Base-by-base conservation (phyloP, 352 stramenopile species). In the Pythium phragmiticola region DNA sequence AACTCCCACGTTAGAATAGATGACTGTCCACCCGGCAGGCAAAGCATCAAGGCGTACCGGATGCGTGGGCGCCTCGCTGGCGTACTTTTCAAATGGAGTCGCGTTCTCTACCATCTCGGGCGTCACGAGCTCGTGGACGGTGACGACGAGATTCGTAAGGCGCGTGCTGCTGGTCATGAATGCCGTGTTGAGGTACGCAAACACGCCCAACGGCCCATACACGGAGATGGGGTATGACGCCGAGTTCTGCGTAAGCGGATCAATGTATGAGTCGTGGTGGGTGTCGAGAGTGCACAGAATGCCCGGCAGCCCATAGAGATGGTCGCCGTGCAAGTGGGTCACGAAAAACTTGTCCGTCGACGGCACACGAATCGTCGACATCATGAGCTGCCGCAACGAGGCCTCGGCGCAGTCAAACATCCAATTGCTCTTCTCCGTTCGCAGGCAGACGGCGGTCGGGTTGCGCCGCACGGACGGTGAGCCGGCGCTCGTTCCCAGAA, bases 351-450 rank as follows among this genome's bases (percentile, higher is more conserved):
- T 88, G 66, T 85, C 89, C 6, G 82, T 90, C 14, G 84, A 73
- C 17, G 85, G 77, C 59, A 90, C 83, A 4, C 82, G 78, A 19
- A 93, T 77, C 9, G 76, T 75, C 57, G 77, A 92, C 61, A 88
- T 87, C 69, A 95, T 92, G 26, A 96, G 70, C 60, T 96, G 87
- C 5, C 82, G 72, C 46, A 92, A 61, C 56, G 82, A 91, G 17
- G 84, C 87, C 51, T 96, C 88, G 0, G 82, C 88, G 42, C 87
- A 95, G 72, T 96, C 88, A 55, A 96, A 94, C 76, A 96, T 90
- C 85, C 86, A 96, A 58, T 88, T 94, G 37, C 72, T 75, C 46
- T 87, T 84, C 16, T 75, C 74, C 13, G 90, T 66, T 1, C 82
- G 78, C 58, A 90, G 46, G 66, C 84, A 90, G 33, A 89, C 55